A percentile compares a stretch with the other conserved stretches of the same genome.
Conservation (phyloP, 345 rosid genomes). For the Brassica carinata region DNA sequence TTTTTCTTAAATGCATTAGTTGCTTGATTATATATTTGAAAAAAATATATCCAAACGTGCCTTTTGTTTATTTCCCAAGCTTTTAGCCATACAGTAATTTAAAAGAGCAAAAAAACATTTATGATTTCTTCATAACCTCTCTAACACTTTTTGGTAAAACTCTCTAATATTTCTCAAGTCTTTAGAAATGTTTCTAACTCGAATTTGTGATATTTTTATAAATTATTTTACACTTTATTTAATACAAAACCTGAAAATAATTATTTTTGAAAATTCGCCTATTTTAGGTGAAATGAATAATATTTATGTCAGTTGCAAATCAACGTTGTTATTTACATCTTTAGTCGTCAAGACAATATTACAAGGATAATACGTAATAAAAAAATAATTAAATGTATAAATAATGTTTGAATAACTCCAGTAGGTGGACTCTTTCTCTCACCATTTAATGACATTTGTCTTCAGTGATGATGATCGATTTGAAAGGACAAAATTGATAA, state of each 20-base stretch:
- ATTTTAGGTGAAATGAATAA: slow-evolving; percentile 8
- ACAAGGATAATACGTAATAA: neutral
- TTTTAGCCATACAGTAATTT: neutral
- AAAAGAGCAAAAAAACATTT: neutral
- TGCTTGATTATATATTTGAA: neutral
- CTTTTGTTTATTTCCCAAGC: neutral
- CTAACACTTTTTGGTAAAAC: neutral
- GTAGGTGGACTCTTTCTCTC: slow-evolving; percentile 25
- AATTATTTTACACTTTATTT: neutral
- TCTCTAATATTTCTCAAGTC: neutral
- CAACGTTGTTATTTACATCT: neutral
- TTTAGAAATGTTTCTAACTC: neutral
- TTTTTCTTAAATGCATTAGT: neutral
- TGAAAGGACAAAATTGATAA: slow-evolving; percentile 5
- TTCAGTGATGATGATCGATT: slow-evolving; percentile 15
- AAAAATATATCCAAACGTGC: neutral
- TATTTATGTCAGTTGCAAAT: slow-evolving; percentile 2
- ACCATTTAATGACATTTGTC: slow-evolving; percentile 21
- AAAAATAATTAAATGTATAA: slow-evolving; percentile 13
- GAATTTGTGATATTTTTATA: neutral
- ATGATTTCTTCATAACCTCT: neutral
- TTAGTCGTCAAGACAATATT: neutral
- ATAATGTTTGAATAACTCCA: slow-evolving; percentile 12
- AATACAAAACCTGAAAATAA: neutral
- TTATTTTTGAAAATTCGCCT: neutral